These are phyloP conservation scores for Termitomyces sp. DNA, from an alignment of 768 basidiomycete species.

Conservation along the genomic window DNA sequence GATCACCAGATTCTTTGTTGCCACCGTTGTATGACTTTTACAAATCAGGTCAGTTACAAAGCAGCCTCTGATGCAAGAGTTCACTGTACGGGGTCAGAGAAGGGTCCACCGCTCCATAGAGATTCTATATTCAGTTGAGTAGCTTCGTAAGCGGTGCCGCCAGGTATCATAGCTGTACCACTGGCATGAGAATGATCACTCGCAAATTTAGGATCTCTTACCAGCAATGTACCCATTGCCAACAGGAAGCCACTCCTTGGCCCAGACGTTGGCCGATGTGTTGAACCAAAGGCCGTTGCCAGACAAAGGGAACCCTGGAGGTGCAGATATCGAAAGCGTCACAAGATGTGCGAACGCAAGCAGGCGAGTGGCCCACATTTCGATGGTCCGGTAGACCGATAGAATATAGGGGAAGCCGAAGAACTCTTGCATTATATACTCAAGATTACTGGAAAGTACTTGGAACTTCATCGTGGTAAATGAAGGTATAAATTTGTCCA, in stretches of 20 bases:
- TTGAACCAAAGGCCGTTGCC: constrained; percentile 78
- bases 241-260: constrained; percentile 56
- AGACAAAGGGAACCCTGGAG: constrained; percentile 53
- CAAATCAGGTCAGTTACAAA: background rate
- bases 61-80: background rate
- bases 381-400: constrained; percentile 6
- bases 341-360: constrained; percentile 19
- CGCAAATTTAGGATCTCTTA: constrained; percentile 15
- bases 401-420: constrained; percentile 9
- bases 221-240: constrained; percentile 73
- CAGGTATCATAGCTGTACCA: constrained; percentile 54
- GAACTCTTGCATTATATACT: constrained; percentile 13
- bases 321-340: constrained; percentile 18
- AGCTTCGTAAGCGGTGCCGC: constrained; percentile 52
- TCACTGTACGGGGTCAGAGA: constrained; percentile 51
- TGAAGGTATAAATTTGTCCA: background rate
- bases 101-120: constrained; percentile 72
- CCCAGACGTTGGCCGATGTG: constrained; percentile 47
- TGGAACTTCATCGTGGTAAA: constrained; percentile 16
- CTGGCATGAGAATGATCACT: background rate
- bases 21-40: constrained; percentile 64
- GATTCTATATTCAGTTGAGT: constrained; percentile 73
- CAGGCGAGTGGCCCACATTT: constrained; percentile 20
- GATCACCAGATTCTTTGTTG: constrained; percentile 47
- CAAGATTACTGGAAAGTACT: constrained; percentile 1